Evolutionary conservation across 179 eudicot genomes (phyloP).

Genomic region (Pouteria campechiana): DNA sequence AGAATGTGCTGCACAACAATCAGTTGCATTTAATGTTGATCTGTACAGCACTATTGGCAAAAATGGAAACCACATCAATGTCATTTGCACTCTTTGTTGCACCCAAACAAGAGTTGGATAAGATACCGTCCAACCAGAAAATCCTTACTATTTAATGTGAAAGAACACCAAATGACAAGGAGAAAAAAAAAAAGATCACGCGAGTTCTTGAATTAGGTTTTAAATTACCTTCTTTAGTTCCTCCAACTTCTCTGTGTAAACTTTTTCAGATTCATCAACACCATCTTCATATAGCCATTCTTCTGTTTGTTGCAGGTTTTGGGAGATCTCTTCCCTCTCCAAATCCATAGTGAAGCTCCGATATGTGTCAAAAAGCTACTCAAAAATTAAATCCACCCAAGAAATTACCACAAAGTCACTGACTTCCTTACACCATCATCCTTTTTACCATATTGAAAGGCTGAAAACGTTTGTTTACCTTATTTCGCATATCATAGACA

Average conservation of each 20-base stretch:
- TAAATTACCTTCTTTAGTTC: conserved; percentile 53
- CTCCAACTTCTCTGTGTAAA: conserved; percentile 52
- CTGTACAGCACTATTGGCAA: too few relatives aligned
- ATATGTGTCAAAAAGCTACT: conserved; percentile 53
- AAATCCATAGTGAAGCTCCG: conserved; percentile 56
- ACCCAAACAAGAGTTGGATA: too few relatives aligned
- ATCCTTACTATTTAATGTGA: background rate
- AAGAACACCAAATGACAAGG: background rate
- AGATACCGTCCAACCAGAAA: too few relatives aligned
- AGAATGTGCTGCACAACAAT: too few relatives aligned
- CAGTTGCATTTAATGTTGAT: too few relatives aligned
- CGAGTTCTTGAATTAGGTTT: too few relatives aligned
- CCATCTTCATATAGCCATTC: conserved; percentile 98
- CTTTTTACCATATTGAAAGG: background rate
- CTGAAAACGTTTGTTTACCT: conserved; percentile 45
- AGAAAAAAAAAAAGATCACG: conserved; percentile 2
- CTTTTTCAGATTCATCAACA: conserved; percentile 68
- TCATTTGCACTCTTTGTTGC: too few relatives aligned
- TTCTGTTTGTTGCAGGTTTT: conserved; percentile 65
- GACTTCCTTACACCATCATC: too few relatives aligned
- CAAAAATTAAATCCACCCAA: conserved; percentile 2
- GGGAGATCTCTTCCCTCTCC: conserved; percentile 59
- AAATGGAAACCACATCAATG: too few relatives aligned
- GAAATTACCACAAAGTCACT: background rate
- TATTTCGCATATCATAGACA: conserved; percentile 86